Evolutionary conservation across 2,329 filamentous ascomycete species (phyloP), one percentile per base, ranked within the genome.

Genomic region (Aspergillus spinulosporus): DNA sequence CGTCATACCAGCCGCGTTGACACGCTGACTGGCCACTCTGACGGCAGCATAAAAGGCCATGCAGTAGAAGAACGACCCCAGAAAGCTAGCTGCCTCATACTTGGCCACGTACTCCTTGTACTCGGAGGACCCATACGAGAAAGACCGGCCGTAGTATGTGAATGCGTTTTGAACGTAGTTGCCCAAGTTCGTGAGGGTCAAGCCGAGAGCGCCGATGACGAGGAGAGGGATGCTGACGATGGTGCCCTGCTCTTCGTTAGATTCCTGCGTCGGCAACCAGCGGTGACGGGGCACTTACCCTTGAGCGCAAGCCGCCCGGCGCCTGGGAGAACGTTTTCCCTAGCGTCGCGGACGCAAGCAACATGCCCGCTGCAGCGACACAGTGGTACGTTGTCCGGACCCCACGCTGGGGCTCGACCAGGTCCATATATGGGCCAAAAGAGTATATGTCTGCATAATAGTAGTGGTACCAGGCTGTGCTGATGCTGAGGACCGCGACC

Each of bases 51-150:
- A 52, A 11, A 52, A 47, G 2, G 50, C 43, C 11, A 40, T 4
- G 8, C n/a, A 52, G 43, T 40, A 42, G 26, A 52, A 52, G 43
- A 52, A 52, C 42, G 42, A 37, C 9, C 1, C 1, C 1, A 52
- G 43, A 34, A 52, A 52, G n/a, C 29, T 31, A 4, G 21, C 21
- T 5, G 50, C 50, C 34, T 52, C 31, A 21, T 15, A 11, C 8
- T 28, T 21, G 2, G 11, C 21, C n/a, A 31, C 12, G 28, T 32
- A 42, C 2, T 2, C 15, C 12, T 21, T 5, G 5, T 8, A n/a
- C n/a, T 29, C n/a, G 12, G 14, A 5, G 2, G 11, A 9, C 9
- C 11, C 7, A 31, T 12, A 28, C 6, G 2, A 21, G 21, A 8
- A 6, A 26, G 8, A 2, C 29, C 3, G n/a, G 1, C 2, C 8